Percentiles rank a stretch among this genome's conserved stretches.
These are phyloP conservation scores for Teratosphaeria viscida DNA, from an alignment of 2,329 filamentous ascomycete genomes.

Conservation along the genomic window DNA sequence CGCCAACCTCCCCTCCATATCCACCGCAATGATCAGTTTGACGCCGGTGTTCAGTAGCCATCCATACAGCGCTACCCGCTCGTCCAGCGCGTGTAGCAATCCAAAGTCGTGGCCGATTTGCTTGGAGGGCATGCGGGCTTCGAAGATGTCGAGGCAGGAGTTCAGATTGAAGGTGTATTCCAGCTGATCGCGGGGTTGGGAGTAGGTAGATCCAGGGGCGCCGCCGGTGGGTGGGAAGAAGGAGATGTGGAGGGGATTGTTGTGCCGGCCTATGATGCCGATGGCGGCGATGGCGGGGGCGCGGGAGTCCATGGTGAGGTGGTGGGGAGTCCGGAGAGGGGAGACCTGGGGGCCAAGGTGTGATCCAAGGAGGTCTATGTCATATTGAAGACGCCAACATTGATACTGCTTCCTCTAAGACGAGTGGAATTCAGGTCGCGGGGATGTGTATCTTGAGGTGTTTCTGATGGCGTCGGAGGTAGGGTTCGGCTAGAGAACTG, in stretches of 20 bases:
- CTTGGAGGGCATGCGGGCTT: constrained; percentile 66
- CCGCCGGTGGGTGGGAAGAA: constrained; percentile 60
- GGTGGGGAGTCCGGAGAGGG: not conserved
- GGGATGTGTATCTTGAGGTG: not conserved
- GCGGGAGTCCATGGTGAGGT: constrained; percentile 37
- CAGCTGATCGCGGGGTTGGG: constrained; percentile 60
- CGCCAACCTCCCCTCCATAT: constrained; percentile 59
- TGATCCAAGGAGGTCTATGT: not conserved
- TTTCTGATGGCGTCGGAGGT: not conserved
- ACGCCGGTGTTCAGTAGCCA: constrained; percentile 94
- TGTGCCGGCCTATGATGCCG: constrained; percentile 88
- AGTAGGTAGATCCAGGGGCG: constrained; percentile 1
- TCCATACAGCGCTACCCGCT: constrained; percentile 85
- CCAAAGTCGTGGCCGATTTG: constrained; percentile 75
- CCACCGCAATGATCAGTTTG: constrained; percentile 80
- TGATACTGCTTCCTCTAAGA: not conserved
- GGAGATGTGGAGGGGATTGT: constrained; percentile 89
- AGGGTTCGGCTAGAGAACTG: not conserved
- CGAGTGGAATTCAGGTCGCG: not conserved
- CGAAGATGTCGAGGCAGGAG: constrained; percentile 87
- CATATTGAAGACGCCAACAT: not conserved
- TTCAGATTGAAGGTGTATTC: constrained; percentile 89
- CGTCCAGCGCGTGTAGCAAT: constrained; percentile 84
- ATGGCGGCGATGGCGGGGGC: constrained; percentile 77
- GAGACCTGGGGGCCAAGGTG: not conserved